Percentiles rank a stretch among this genome's conserved stretches.
phyloP scores from a whole-genome alignment of 768 basidiomycete genomes.

The Pleurotus djamor region DNA sequence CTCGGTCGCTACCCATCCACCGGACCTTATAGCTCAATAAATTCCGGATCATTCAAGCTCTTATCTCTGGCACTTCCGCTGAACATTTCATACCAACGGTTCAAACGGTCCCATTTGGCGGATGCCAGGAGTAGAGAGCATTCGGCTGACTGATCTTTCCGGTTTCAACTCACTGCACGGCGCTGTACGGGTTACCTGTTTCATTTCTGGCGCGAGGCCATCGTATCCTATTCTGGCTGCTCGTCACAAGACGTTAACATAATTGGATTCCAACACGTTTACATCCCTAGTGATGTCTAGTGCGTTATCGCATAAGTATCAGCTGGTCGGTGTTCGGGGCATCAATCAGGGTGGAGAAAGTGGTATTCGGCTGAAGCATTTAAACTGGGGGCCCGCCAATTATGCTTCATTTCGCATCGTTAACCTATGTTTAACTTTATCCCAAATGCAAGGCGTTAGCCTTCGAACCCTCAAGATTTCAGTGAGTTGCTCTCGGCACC shows the following conservation, averaged over 20 bases:
- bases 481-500: conserved; percentile 7
- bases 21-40: conserved; percentile 6
- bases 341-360: background rate
- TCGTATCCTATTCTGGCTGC: background rate
- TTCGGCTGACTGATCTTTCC: background rate
- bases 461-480: background rate
- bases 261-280: background rate
- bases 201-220: background rate
- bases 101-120: background rate
- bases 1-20: conserved; percentile 2
- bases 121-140: background rate
- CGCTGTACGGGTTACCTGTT: background rate
- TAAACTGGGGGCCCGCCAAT: background rate
- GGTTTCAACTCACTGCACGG: background rate
- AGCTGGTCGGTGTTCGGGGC: background rate
- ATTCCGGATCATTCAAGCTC: conserved; percentile 6
- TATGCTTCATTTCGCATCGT: background rate
- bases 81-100: background rate
- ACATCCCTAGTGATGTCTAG: background rate
- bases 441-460: background rate
- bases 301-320: background rate
- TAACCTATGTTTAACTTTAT: background rate
- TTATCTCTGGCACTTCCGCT: background rate
- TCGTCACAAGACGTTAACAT: background rate
- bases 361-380: background rate